Percentiles rank a stretch among this genome's conserved stretches.
Conservation (phyloP, 1,139 yeast species). For the Debaryomyces sp. region DNA sequence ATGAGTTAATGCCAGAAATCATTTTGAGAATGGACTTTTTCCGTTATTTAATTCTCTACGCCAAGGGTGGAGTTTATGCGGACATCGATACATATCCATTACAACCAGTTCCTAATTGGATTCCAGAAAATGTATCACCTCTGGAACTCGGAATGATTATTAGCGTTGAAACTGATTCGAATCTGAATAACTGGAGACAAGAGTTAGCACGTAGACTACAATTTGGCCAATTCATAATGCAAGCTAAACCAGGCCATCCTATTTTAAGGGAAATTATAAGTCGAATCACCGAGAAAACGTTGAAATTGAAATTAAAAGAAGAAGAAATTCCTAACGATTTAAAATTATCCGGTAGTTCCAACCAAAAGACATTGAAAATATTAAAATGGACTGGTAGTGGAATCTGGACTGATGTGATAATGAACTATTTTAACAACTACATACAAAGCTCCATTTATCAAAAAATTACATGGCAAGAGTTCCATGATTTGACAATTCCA, state of each 20-base stretch:
- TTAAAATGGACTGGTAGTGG: constrained; percentile 65
- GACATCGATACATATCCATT: constrained; percentile 55
- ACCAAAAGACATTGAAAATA: constrained; percentile 45
- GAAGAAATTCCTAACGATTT: constrained; percentile 24
- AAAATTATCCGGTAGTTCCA: constrained; percentile 34
- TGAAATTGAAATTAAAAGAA: constrained; percentile 33
- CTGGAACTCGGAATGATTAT: constrained; percentile 51
- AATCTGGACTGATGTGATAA: constrained; percentile 58
- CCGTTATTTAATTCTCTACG: constrained; percentile 50
- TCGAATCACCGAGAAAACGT: constrained; percentile 52
- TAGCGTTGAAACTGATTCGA: constrained; percentile 44
- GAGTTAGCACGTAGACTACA: constrained; percentile 44
- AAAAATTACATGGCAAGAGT: constrained; percentile 49
- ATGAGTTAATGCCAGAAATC: constrained; percentile 49
- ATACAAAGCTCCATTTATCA: constrained; percentile 45
- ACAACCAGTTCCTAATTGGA: constrained; percentile 55
- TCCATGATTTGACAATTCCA: constrained; percentile 43
- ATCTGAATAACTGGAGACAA: constrained; percentile 45
- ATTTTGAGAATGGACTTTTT: constrained; percentile 54
- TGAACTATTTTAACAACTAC: constrained; percentile 52
- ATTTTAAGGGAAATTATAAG: constrained; percentile 56
- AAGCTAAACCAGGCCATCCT: constrained; percentile 57
- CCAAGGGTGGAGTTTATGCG: constrained; percentile 58
- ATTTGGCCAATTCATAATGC: constrained; percentile 50
- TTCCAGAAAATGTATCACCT: constrained; percentile 53